A percentile compares a stretch with the other conserved stretches of the same genome.
phyloP scores from a whole-genome alignment of 345 rosid genomes.

The Iberis pinnata region DNA sequence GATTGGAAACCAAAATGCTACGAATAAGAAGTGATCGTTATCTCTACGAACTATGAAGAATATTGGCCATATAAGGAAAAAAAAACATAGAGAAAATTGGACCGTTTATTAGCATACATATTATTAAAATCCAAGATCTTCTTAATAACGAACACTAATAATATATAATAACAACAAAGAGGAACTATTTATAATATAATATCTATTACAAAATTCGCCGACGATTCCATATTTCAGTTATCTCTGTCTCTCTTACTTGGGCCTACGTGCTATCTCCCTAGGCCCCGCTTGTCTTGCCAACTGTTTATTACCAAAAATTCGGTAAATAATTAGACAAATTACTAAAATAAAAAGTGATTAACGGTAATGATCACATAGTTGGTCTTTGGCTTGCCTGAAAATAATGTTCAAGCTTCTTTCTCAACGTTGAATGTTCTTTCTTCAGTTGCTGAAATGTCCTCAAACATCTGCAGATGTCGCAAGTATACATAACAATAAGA shows the following conservation, averaged over 20 bases:
- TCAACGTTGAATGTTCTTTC: constrained; percentile 68
- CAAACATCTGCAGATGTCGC: constrained; percentile 43
- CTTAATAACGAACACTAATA: constrained; percentile 21
- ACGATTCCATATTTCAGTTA: constrained; percentile 26
- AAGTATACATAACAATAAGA: constrained; percentile 4
- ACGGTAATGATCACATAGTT: not conserved
- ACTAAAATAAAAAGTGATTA: not conserved
- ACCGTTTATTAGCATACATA: constrained; percentile 24
- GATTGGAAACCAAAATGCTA: constrained; percentile 10
- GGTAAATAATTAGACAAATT: not conserved
- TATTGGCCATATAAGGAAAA: constrained; percentile 10
- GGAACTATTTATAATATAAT: constrained; percentile 17
- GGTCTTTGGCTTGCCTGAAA: constrained; percentile 50
- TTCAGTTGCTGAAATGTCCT: constrained; percentile 77
- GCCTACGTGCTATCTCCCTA: constrained; percentile 44
- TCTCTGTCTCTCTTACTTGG: constrained; percentile 33
- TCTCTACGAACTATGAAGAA: not conserved
- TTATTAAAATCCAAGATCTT: constrained; percentile 18
- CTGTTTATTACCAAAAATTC: constrained; percentile 28
- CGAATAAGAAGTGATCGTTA: constrained; percentile 7
- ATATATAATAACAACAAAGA: too few species aligned
- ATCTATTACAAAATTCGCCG: constrained; percentile 29
- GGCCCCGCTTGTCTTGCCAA: constrained; percentile 81
- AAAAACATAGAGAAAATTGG: constrained; percentile 18
- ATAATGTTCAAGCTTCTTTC: constrained; percentile 74